These are phyloP conservation scores for Apium graveolens DNA, from an alignment of 129 eudicot species.

Conservation along the genomic window DNA sequence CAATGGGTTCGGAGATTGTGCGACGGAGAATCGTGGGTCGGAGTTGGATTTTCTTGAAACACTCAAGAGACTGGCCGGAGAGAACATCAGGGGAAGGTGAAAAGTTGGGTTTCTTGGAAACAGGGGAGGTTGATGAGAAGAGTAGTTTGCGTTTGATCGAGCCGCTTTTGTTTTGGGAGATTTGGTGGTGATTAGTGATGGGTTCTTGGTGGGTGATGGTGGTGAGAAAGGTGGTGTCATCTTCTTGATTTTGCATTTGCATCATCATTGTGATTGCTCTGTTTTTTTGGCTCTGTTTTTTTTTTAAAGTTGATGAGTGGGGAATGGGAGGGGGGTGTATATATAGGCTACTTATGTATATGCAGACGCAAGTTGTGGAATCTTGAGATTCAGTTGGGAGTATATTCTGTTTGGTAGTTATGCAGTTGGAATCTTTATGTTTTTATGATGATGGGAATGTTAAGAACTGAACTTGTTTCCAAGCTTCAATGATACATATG, in stretches of 20 bases:
- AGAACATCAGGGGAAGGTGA: background rate
- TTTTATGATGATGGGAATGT: background rate
- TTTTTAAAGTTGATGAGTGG: background rate
- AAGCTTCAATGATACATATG: no score
- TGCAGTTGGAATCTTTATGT: background rate
- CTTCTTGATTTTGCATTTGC: background rate
- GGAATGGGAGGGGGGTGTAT: background rate
- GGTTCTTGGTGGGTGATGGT: slow-evolving; percentile 2
- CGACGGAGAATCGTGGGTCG: slow-evolving; percentile 3
- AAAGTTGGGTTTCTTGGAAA: slow-evolving; percentile 1
- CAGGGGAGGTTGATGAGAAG: background rate
- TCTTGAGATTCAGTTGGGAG: background rate
- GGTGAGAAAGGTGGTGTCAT: background rate
- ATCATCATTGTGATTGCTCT: slow-evolving; percentile 1
- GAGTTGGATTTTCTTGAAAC: slow-evolving; percentile 7
- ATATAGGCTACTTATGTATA: background rate
- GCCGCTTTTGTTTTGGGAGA: background rate
- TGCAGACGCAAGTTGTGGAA: background rate
- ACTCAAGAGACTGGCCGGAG: background rate
- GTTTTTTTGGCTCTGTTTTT: background rate
- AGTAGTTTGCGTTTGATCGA: background rate
- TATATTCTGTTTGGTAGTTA: background rate
- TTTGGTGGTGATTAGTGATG: background rate
- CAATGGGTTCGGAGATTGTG: slow-evolving; percentile 6
- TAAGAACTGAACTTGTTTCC: background rate